Conservation (phyloP, 805 yeast genomes). For the Metschnikowia gelsemii region DNA sequence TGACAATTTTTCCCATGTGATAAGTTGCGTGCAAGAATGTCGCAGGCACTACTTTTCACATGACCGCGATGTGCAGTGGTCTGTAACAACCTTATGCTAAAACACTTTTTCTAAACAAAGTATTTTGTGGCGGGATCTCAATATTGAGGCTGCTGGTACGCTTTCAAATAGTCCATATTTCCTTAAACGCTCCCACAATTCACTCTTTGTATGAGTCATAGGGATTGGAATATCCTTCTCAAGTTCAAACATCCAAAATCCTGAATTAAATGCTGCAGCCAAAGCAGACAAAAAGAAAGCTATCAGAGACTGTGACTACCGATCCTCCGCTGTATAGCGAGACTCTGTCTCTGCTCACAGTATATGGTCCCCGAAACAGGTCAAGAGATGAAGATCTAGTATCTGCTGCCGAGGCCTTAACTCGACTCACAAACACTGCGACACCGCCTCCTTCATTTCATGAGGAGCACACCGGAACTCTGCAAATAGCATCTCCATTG, state of each 20-base stretch:
- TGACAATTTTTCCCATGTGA: constrained; percentile 4
- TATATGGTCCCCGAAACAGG: neutral
- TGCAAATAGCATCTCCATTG: constrained; percentile 17
- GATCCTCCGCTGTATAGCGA: constrained; percentile 8
- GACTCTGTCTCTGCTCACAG: constrained; percentile 1
- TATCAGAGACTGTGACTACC: constrained; percentile 11
- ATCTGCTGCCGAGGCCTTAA: constrained; percentile 43
- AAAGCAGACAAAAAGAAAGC: constrained; percentile 14
- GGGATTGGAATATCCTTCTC: too few species aligned
- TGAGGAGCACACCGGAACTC: constrained; percentile 8
- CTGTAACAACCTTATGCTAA: too few species aligned
- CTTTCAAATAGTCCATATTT: neutral
- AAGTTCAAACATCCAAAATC: too few species aligned
- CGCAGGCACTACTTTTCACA: constrained; percentile 9
- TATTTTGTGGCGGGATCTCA: neutral
- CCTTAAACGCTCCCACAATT: too few species aligned
- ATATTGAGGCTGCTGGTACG: neutral
- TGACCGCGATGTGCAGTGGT: constrained; percentile 6
- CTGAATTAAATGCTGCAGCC: constrained; percentile 15
- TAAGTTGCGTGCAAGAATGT: neutral
- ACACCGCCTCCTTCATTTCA: constrained; percentile 22
- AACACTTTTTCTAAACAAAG: neutral
- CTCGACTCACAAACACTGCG: constrained; percentile 31
- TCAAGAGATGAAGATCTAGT: constrained; percentile 28
- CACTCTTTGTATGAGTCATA: too few species aligned